Conservation (phyloP, 1,139 yeast species). For the Candida dubliniensis region DNA sequence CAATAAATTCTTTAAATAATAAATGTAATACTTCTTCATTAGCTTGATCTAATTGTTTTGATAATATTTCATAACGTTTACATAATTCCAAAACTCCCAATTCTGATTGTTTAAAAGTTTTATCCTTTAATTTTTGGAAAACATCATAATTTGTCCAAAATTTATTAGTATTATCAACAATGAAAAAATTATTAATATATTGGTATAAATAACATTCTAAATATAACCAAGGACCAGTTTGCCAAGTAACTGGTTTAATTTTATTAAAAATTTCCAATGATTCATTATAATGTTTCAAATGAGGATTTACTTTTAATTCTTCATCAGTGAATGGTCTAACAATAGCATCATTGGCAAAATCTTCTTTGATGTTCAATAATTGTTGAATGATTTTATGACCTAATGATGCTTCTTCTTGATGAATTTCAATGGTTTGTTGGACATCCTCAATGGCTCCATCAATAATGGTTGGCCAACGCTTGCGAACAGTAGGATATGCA, state of each 20-base stretch:
- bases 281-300: conserved; percentile 53
- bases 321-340: conserved; percentile 45
- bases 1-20: conserved; percentile 77
- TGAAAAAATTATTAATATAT: conserved; percentile 46
- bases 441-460: conserved; percentile 68
- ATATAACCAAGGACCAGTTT: conserved; percentile 88
- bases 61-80: conserved; percentile 50
- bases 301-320: conserved; percentile 40
- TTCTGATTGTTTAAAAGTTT: conserved; percentile 73
- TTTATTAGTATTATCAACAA: conserved; percentile 30
- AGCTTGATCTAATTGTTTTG: conserved; percentile 32
- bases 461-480: conserved; percentile 86
- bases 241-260: conserved; percentile 57
- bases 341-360: conserved; percentile 37
- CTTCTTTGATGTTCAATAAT: conserved; percentile 39
- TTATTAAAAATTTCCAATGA: conserved; percentile 32
- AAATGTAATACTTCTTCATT: conserved; percentile 50
- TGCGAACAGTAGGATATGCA: conserved; percentile 75
- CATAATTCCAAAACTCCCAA: conserved; percentile 84
- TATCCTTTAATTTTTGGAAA: conserved; percentile 66
- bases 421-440: conserved; percentile 16
- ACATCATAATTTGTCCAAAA: conserved; percentile 67
- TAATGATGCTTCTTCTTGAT: conserved; percentile 12
- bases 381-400: conserved; percentile 33
- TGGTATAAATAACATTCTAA: conserved; percentile 86